Base-by-base conservation (phyloP, 495 filamentous ascomycete genomes). In the Podospora didyma region DNA sequence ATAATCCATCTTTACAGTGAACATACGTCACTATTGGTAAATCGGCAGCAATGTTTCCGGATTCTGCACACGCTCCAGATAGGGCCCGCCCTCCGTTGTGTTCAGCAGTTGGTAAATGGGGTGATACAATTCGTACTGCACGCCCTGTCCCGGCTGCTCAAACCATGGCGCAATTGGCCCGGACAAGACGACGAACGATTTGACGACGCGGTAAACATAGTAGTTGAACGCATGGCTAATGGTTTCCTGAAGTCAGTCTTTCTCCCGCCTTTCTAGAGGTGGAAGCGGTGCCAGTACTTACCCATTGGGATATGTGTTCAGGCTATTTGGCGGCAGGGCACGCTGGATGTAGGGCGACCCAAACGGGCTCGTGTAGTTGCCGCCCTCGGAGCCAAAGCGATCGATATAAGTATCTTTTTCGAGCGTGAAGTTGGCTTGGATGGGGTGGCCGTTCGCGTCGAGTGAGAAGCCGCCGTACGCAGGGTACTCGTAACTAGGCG, bases 111-210 rank as follows among this genome's bases (percentile, higher is more conserved):
- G 34, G 34, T 7, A 37, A 16, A 37, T 37, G 34, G 34, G 34
- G 9, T 37, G 0, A 17, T 39, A 49, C 26, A 62, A 41, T 58
- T 57, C 46, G 37, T 68, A 81, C 65, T 84, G 82, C 7, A 77
- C 71, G 6, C 82, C 82, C 56, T 77, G 66, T 0, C 82, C 82
- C 0, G 79, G 78, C 69, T 84, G 82, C 23, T 77, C 80, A 62
- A 82, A 85, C 79, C 76, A 84, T 14, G 77, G 69, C 23, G 76
- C 72, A 49, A 82, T 77, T 2, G 79, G 78, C 1, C 82, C 82
- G 9, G 77, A 56, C 2, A 67, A 49, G 1, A 78, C 77, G 12
- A 58, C 55, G 26, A 85, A 71, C 4, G 69, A 63, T 60, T 69
- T 71, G 0, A 56, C 63, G 26, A 84, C 81, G 22, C 70, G 60